These are phyloP conservation scores for Aspergillus phoenicis DNA, from an alignment of 2,329 filamentous ascomycete genomes.

Conservation along the genomic window DNA sequence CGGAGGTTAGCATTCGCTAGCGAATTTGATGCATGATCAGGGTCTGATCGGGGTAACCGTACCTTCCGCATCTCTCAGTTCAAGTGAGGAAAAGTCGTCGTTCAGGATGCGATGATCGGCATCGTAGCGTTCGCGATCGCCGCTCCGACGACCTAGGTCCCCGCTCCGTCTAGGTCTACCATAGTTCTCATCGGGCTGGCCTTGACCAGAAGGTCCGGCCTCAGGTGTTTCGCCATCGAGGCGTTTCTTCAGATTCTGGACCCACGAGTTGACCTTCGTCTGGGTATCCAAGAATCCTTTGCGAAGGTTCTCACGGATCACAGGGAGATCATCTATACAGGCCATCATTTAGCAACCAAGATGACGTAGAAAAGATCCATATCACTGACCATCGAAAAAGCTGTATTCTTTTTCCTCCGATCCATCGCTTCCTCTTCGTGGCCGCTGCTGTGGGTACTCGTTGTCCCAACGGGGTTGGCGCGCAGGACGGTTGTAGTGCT, in stretches of 20 bases:
- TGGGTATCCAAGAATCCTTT: constrained; percentile 96
- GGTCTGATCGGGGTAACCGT: constrained; percentile 4
- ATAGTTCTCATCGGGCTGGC: constrained; percentile 40
- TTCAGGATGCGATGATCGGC: constrained; percentile 87
- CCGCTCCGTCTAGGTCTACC: constrained; percentile 61
- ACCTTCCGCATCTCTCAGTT: constrained; percentile 65
- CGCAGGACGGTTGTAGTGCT: constrained; percentile 70
- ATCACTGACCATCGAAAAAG: constrained; percentile 73
- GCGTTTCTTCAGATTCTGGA: constrained; percentile 87
- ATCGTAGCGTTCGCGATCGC: constrained; percentile 90
- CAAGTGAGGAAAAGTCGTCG: constrained; percentile 78
- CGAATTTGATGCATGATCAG: background rate
- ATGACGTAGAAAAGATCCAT: background rate
- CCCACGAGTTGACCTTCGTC: constrained; percentile 88
- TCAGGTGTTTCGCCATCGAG: constrained; percentile 84
- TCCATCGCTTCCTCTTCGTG: constrained; percentile 57
- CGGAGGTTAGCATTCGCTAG: background rate
- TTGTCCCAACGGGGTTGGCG: constrained; percentile 35
- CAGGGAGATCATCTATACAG: constrained; percentile 76
- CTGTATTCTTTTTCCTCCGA: constrained; percentile 75
- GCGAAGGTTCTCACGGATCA: constrained; percentile 87
- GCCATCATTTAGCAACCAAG: constrained; percentile 17
- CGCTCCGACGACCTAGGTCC: constrained; percentile 70
- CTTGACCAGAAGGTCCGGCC: constrained; percentile 29
- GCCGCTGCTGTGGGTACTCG: constrained; percentile 45